Percentiles rank a stretch among this genome's conserved stretches.
Conservation (phyloP, 1,139 yeast species). For the Protomyces macrosporus region DNA sequence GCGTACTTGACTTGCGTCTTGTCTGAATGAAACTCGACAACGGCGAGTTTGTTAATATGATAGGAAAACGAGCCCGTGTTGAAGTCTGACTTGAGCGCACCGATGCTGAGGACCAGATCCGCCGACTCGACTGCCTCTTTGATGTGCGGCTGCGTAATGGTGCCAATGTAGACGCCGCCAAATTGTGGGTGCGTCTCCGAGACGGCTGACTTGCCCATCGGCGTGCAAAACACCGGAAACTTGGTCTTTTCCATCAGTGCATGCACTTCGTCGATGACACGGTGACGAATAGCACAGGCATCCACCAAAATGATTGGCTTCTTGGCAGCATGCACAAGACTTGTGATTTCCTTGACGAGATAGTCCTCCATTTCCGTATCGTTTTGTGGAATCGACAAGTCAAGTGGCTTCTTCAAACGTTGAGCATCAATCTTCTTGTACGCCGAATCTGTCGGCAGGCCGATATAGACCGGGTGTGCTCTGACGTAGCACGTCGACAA, state of each 20-base stretch:
- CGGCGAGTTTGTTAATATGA: conserved; percentile 39
- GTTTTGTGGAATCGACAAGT: conserved; percentile 36
- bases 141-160: conserved; percentile 46
- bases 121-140: conserved; percentile 40
- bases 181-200: conserved; percentile 57
- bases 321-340: conserved; percentile 48
- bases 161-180: conserved; percentile 63
- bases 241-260: conserved; percentile 46
- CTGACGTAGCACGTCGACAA: conserved; percentile 51
- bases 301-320: conserved; percentile 66
- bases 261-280: conserved; percentile 44
- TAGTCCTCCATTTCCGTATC: conserved; percentile 40
- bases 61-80: conserved; percentile 46
- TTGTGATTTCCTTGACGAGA: conserved; percentile 48
- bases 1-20: conserved; percentile 47
- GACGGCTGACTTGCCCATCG: conserved; percentile 53
- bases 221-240: conserved; percentile 47
- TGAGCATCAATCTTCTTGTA: conserved; percentile 46
- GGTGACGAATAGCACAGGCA: conserved; percentile 56
- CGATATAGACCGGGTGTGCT: conserved; percentile 75
- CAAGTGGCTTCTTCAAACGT: conserved; percentile 38
- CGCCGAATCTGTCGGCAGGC: conserved; percentile 54
- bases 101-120: conserved; percentile 42
- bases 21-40: conserved; percentile 44
- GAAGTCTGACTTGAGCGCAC: conserved; percentile 44